These are phyloP conservation scores for Coelastrella sp. DNA, from an alignment of 139 green algal genomes.

Conservation along the genomic window DNA sequence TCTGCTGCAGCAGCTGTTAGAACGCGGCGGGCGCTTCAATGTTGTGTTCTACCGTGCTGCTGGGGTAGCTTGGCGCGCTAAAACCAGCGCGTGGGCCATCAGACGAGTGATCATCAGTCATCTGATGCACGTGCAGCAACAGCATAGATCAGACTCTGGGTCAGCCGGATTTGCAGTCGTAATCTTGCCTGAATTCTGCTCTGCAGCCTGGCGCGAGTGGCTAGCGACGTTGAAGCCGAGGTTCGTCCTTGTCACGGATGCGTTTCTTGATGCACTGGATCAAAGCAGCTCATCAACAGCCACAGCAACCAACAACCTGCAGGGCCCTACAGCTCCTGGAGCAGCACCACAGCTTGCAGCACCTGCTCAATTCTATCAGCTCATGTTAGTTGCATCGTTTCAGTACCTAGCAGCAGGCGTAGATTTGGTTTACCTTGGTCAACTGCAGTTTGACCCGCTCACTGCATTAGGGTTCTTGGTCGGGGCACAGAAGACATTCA, in stretches of 20 bases:
- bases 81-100: background rate
- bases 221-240: background rate
- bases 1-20: conserved; percentile 22
- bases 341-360: background rate
- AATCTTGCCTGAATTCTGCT: background rate
- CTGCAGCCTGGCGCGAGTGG: background rate
- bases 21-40: conserved; percentile 19
- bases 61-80: background rate
- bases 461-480: conserved; percentile 2
- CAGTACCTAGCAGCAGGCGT: conserved; percentile 6
- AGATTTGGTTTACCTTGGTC: conserved; percentile 18
- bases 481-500: background rate
- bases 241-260: conserved; percentile 1
- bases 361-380: background rate
- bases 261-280: background rate
- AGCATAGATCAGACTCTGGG: background rate
- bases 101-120: background rate
- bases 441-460: background rate
- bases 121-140: conserved; percentile 3
- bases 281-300: background rate
- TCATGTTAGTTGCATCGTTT: background rate
- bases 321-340: background rate
- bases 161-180: background rate
- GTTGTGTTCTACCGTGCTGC: conserved; percentile 20
- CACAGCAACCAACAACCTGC: background rate